Percentiles rank a stretch among this genome's conserved stretches.
phyloP scores from a whole-genome alignment of 495 filamentous ascomycete species.

The Staphylotrichum tortipilum region DNA sequence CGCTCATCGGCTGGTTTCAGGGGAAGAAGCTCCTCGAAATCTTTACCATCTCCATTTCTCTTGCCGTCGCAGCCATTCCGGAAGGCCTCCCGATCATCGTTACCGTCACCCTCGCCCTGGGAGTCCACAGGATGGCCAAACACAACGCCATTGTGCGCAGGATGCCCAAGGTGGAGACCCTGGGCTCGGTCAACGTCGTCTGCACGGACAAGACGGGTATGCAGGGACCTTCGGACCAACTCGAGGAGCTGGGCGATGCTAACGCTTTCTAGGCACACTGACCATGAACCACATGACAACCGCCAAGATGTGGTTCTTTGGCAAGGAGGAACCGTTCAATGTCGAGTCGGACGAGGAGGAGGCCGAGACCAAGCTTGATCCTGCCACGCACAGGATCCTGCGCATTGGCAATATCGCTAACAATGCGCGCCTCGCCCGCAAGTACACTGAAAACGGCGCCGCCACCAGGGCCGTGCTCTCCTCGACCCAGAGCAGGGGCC shows the following conservation, averaged over 20 bases:
- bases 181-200: slow-evolving; percentile 97
- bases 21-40: slow-evolving; percentile 86
- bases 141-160: slow-evolving; percentile 88
- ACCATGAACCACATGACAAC: slow-evolving; percentile 99
- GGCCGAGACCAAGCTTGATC: slow-evolving; percentile 51
- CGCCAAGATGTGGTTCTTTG: slow-evolving; percentile 92
- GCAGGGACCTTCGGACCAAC: neutral
- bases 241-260: neutral
- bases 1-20: slow-evolving; percentile 77
- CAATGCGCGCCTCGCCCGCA: slow-evolving; percentile 68
- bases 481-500: slow-evolving; percentile 56
- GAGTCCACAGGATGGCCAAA: slow-evolving; percentile 90
- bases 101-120: slow-evolving; percentile 88
- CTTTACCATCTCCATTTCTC: slow-evolving; percentile 94
- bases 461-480: slow-evolving; percentile 70
- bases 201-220: slow-evolving; percentile 93
- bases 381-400: slow-evolving; percentile 67
- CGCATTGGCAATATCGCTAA: slow-evolving; percentile 94
- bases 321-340: slow-evolving; percentile 59
- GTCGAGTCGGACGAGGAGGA: slow-evolving; percentile 62
- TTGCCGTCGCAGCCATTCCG: slow-evolving; percentile 94
- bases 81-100: slow-evolving; percentile 98
- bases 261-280: slow-evolving; percentile 54
- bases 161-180: slow-evolving; percentile 91
- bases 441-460: slow-evolving; percentile 49